Evolutionary conservation across 192 early-diverging fungal genomes (phyloP).

Genomic region (Rhizophagus clarus): DNA sequence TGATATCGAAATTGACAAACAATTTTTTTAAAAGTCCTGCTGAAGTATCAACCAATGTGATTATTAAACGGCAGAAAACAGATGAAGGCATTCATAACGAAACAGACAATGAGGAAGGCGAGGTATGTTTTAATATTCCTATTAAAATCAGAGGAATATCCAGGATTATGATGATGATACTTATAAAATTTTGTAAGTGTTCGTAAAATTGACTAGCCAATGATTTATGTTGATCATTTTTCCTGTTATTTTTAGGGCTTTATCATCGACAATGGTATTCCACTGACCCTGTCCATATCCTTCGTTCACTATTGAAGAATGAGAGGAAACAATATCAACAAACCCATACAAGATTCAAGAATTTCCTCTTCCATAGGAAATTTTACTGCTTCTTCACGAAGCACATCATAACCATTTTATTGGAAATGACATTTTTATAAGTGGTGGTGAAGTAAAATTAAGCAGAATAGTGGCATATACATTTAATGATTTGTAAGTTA

Average conservation of each 20-base stretch:
- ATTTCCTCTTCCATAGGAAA: constrained; percentile 29
- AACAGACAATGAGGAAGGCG: too few relatives aligned
- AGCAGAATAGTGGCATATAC: background rate
- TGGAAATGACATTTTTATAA: constrained; percentile 31
- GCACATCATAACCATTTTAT: constrained; percentile 25
- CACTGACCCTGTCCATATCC: constrained; percentile 35
- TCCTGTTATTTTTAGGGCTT: constrained; percentile 33
- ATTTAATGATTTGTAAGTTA: background rate
- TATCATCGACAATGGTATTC: constrained; percentile 36
- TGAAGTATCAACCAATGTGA: too few relatives aligned
- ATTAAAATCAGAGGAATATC: too few relatives aligned
- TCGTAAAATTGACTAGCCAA: background rate
- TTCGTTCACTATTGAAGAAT: constrained; percentile 33
- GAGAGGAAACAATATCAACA: constrained; percentile 23
- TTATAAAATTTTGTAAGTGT: constrained; percentile 29
- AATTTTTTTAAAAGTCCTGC: too few relatives aligned
- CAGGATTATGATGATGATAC: background rate
- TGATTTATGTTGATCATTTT: constrained; percentile 28
- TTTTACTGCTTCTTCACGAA: constrained; percentile 31
- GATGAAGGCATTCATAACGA: too few relatives aligned
- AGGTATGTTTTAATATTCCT: too few relatives aligned
- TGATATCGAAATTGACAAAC: too few relatives aligned
- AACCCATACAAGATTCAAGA: constrained; percentile 35
- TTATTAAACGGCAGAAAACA: too few relatives aligned
- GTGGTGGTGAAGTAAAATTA: constrained; percentile 28